Conservation (phyloP, 441 rosid species). For the Populus tomentosa region DNA sequence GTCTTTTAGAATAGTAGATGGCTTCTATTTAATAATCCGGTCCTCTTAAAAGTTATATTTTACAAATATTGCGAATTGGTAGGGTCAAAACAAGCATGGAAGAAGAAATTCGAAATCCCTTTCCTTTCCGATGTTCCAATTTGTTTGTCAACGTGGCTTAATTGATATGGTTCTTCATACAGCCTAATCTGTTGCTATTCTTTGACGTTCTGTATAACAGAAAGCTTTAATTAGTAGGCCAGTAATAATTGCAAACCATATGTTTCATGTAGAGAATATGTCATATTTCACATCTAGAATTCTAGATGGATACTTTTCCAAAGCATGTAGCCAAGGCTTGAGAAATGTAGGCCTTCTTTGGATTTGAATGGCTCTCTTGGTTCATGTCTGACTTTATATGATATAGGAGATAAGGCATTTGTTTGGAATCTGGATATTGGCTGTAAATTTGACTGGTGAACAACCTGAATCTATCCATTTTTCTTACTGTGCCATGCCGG, state of each 20-base stretch:
- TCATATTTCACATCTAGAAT: not conserved
- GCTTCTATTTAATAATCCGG: not conserved
- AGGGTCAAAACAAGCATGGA: not conserved
- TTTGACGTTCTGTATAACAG: not conserved
- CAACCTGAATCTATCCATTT: not conserved
- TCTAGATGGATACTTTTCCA: not conserved
- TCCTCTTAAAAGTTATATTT: not conserved
- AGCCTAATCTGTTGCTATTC: not conserved
- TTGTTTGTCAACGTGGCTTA: not conserved
- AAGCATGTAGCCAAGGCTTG: not conserved
- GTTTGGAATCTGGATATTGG: not conserved
- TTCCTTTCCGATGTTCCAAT: not conserved
- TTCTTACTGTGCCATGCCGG: not conserved
- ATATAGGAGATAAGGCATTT: not conserved
- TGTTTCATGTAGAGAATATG: not conserved
- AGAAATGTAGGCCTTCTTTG: not conserved
- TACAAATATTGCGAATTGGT: not conserved
- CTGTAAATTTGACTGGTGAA: not conserved
- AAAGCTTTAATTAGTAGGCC: not conserved
- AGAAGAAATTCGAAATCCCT: not conserved
- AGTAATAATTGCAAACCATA: not conserved
- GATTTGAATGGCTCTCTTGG: not conserved
- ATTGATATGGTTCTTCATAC: not conserved
- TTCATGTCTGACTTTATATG: not conserved
- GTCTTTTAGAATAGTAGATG: not conserved